A percentile compares a stretch with the other conserved stretches of the same genome.
Conservation (phyloP, 2,329 filamentous ascomycete genomes). For the Talaromyces sp. region DNA sequence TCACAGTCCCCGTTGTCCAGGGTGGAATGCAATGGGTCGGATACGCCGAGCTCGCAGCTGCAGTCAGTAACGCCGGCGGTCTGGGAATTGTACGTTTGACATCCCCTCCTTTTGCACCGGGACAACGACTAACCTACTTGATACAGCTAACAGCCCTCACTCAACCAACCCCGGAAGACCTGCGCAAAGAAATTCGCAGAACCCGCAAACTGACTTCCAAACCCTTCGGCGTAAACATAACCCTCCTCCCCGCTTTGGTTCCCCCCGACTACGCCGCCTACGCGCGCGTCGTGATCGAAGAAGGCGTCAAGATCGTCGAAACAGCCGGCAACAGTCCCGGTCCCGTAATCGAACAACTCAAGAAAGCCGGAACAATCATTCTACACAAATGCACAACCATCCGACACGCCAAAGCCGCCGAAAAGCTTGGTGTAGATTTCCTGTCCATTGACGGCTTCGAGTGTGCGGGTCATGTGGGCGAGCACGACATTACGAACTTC, state of each 20-base stretch:
- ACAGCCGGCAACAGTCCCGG: constrained; percentile 88
- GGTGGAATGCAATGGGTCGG: constrained; percentile 58
- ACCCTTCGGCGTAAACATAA: constrained; percentile 88
- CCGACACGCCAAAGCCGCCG: constrained; percentile 82
- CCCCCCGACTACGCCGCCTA: constrained; percentile 92
- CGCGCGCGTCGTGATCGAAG: constrained; percentile 87
- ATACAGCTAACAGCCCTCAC: constrained; percentile 62
- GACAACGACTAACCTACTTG: too few relatives aligned
- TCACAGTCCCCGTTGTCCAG: constrained; percentile 48
- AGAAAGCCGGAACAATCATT: constrained; percentile 72
- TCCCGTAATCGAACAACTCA: constrained; percentile 84
- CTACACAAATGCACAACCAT: constrained; percentile 98
- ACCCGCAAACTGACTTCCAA: constrained; percentile 67
- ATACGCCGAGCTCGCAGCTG: constrained; percentile 51
- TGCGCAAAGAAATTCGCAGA: constrained; percentile 87
- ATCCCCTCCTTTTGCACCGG: too few relatives aligned
- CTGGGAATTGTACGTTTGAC: constrained; percentile 48
- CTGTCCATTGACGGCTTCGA: constrained; percentile 96
- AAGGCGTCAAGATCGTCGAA: constrained; percentile 87
- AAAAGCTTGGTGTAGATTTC: constrained; percentile 95
- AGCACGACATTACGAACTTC: constrained; percentile 54
- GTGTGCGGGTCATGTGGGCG: constrained; percentile 69
- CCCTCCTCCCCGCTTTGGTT: constrained; percentile 81
- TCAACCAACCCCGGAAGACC: constrained; percentile 84
- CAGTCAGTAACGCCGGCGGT: constrained; percentile 54